A percentile compares a stretch with the other conserved stretches of the same genome.
These are phyloP conservation scores for Effrenium voratum DNA, from an alignment of 73 alveolate species.

Conservation along the genomic window DNA sequence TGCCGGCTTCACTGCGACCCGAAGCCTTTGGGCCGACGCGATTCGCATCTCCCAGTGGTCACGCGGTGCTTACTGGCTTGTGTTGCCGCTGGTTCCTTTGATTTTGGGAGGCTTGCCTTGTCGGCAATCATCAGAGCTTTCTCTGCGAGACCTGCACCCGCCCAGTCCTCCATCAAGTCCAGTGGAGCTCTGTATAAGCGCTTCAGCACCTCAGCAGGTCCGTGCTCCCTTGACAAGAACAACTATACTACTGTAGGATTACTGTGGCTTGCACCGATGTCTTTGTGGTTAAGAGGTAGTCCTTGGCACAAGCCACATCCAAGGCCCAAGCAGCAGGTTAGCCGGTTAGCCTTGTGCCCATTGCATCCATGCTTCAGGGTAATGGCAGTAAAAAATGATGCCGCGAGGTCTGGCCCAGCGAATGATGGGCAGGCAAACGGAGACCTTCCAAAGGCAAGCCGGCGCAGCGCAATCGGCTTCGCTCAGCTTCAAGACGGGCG, in stretches of 20 bases:
- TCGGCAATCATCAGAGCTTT: too few relatives aligned
- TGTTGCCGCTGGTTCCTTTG: too few relatives aligned
- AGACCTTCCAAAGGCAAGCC: constrained; percentile 97
- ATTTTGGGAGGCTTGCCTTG: too few relatives aligned
- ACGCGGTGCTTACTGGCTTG: too few relatives aligned
- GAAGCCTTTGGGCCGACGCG: too few relatives aligned
- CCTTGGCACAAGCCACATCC: background rate
- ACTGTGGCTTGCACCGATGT: constrained; percentile 21
- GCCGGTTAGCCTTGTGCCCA: background rate
- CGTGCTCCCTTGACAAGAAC: background rate
- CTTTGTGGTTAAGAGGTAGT: constrained; percentile 68
- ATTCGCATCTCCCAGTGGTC: too few relatives aligned
- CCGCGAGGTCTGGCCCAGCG: constrained; percentile 95
- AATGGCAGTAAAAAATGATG: constrained; percentile 98
- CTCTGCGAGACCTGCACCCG: too few relatives aligned
- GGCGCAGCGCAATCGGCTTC: too few relatives aligned
- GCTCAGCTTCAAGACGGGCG: too few relatives aligned
- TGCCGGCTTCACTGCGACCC: too few relatives aligned
- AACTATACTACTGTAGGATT: too few relatives aligned
- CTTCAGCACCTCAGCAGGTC: constrained; percentile 68
- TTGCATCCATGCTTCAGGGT: constrained; percentile 95
- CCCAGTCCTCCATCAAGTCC: constrained; percentile 95
- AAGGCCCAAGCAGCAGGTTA: background rate
- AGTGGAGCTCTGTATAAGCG: constrained; percentile 81
- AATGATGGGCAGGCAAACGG: constrained; percentile 97